phyloP scores from a whole-genome alignment of 306 rosid genomes.

The Vigna angularis region DNA sequence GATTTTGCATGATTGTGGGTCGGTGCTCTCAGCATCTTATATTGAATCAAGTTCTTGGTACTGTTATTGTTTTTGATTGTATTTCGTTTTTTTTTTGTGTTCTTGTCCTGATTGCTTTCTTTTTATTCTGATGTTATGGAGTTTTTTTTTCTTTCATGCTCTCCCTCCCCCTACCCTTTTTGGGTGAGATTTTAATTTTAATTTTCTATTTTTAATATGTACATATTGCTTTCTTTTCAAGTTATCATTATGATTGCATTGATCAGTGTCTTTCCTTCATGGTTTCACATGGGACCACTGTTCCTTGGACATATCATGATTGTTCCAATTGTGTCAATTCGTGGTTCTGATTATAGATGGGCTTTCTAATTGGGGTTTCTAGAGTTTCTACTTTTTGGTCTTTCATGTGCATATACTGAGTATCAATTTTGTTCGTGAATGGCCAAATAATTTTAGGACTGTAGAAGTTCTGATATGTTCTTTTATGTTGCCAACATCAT shows the following conservation, averaged over 20 bases:
- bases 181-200: constrained; percentile 5
- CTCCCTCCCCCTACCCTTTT: neutral
- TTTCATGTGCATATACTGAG: constrained; percentile 23
- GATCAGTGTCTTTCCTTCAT: constrained; percentile 26
- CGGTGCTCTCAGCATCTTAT: neutral
- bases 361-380: constrained; percentile 24
- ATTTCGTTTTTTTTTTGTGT: neutral
- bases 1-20: constrained; percentile 22
- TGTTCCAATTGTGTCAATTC: constrained; percentile 37
- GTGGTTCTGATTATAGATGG: constrained; percentile 6
- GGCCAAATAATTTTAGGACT: constrained; percentile 13
- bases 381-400: constrained; percentile 17
- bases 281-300: constrained; percentile 43
- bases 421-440: constrained; percentile 12
- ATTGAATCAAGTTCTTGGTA: constrained; percentile 22
- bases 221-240: constrained; percentile 41
- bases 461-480: constrained; percentile 19
- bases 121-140: constrained; percentile 2
- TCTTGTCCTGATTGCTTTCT: constrained; percentile 15
- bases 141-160: neutral
- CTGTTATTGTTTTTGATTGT: neutral
- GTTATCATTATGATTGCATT: constrained; percentile 34
- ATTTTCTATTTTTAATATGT: neutral
- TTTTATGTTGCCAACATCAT: constrained; percentile 29
- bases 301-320: constrained; percentile 38